These are phyloP conservation scores for Tylopilus subfusipes DNA, from an alignment of 768 basidiomycete genomes.

Conservation along the genomic window DNA sequence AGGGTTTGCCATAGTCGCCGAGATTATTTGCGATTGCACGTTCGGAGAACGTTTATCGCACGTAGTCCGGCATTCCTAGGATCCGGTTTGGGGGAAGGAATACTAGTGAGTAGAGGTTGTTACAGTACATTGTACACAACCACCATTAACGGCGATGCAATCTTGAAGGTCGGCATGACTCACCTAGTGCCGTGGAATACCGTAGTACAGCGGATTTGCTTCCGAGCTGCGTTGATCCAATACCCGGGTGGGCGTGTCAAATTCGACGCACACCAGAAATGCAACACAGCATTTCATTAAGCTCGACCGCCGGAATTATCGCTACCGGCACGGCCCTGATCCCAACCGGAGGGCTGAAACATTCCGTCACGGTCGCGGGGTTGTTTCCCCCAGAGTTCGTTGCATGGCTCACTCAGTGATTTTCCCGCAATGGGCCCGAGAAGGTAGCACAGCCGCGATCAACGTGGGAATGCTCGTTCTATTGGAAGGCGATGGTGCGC, in stretches of 20 bases:
- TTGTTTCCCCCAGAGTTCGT: not conserved
- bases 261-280: not conserved
- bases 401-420: not conserved
- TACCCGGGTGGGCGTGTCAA: not conserved
- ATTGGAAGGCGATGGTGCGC: too few relatives aligned
- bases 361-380: too few relatives aligned
- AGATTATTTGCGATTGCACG: not conserved
- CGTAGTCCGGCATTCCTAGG: not conserved
- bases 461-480: not conserved
- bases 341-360: not conserved
- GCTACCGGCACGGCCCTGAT: constrained; percentile 1
- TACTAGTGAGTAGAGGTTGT: not conserved
- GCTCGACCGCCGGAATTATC: not conserved
- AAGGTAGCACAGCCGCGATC: not conserved
- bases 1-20: not conserved
- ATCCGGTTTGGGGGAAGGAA: not conserved
- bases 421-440: too few relatives aligned
- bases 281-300: constrained; percentile 5
- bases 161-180: not conserved
- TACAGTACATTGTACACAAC: not conserved
- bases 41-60: constrained; percentile 1
- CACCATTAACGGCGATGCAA: not conserved
- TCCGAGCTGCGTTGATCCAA: not conserved
- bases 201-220: not conserved
- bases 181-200: not conserved